phyloP scores from a whole-genome alignment of 768 basidiomycete genomes.

The Leccinellum rugosiceps region DNA sequence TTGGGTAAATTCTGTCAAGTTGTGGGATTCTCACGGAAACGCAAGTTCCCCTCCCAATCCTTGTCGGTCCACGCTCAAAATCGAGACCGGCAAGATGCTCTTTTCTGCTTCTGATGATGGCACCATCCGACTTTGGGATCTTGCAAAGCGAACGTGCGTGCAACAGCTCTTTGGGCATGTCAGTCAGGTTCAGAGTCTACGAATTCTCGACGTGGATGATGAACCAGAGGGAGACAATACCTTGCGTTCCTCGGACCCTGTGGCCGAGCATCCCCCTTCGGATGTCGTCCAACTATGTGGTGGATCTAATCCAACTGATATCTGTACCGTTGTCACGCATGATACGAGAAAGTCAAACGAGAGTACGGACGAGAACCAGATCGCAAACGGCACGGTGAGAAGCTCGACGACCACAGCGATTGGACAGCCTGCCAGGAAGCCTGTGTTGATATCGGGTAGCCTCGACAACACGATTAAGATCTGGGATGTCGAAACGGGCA shows the following conservation, averaged over 20 bases:
- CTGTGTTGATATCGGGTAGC: constrained; percentile 83
- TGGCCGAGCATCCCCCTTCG: constrained; percentile 12
- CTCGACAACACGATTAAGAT: constrained; percentile 94
- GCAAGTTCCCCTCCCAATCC: constrained; percentile 10
- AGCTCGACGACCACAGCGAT: constrained; percentile 12
- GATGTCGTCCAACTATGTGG: constrained; percentile 16
- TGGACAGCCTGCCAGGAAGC: constrained; percentile 40
- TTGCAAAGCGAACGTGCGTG: constrained; percentile 74
- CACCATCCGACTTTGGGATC: constrained; percentile 92
- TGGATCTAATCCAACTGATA: constrained; percentile 15
- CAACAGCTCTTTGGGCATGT: constrained; percentile 86
- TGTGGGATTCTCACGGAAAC: constrained; percentile 67
- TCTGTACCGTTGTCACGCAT: constrained; percentile 32
- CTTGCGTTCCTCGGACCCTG: constrained; percentile 9
- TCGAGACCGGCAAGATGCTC: constrained; percentile 88
- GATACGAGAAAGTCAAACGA: constrained; percentile 13
- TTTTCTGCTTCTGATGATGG: constrained; percentile 97
- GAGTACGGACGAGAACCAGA: constrained; percentile 11
- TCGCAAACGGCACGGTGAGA: constrained; percentile 2
- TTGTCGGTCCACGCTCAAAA: constrained; percentile 42
- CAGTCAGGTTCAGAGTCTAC: constrained; percentile 91
- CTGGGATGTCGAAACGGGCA: constrained; percentile 91
- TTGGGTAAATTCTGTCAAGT: constrained; percentile 93
- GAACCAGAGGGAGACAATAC: constrained; percentile 30
- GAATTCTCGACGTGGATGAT: constrained; percentile 67